Evolutionary conservation across 2,329 filamentous ascomycete species (phyloP).

Genomic region (Rutstroemia sp.): DNA sequence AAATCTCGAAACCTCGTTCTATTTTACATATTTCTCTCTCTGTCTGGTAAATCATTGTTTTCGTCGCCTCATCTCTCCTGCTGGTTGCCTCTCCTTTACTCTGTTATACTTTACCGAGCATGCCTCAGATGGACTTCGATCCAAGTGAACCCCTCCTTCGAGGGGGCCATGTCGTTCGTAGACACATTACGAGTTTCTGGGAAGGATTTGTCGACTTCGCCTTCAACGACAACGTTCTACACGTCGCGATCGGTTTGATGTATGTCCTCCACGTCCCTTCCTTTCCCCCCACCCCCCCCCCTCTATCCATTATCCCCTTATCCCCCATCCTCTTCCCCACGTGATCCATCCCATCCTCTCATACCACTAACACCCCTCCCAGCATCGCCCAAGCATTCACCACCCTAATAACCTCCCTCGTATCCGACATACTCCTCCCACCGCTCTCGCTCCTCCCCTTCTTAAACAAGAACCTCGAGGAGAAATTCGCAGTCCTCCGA

Average conservation of each 20-base stretch:
- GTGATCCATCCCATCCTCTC: not conserved
- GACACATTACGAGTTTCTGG: conserved; percentile 40
- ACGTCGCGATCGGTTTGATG: conserved; percentile 72
- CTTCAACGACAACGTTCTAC: conserved; percentile 65
- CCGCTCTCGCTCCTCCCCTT: conserved; percentile 62
- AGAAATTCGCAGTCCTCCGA: conserved; percentile 63
- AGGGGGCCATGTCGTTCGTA: conserved; percentile 18
- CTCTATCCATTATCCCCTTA: not conserved
- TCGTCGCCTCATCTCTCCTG: too few relatives aligned
- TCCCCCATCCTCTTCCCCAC: not conserved
- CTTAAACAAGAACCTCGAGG: conserved; percentile 62
- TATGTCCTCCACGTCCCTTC: conserved; percentile 27
- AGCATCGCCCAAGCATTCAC: conserved; percentile 67
- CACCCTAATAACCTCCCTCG: conserved; percentile 62
- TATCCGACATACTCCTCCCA: conserved; percentile 63
- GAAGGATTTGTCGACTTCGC: conserved; percentile 66
- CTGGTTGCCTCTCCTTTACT: too few relatives aligned
- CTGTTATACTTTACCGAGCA: not conserved
- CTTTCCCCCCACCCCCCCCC: not conserved
- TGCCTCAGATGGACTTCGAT: conserved; percentile 18
- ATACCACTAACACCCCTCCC: not conserved
- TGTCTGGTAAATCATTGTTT: too few relatives aligned
- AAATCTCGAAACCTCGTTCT: too few relatives aligned
- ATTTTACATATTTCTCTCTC: too few relatives aligned
- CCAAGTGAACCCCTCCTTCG: conserved; percentile 23